phyloP scores from a whole-genome alignment of 148 eudicot genomes.

The Rhododendron mucronatum region DNA sequence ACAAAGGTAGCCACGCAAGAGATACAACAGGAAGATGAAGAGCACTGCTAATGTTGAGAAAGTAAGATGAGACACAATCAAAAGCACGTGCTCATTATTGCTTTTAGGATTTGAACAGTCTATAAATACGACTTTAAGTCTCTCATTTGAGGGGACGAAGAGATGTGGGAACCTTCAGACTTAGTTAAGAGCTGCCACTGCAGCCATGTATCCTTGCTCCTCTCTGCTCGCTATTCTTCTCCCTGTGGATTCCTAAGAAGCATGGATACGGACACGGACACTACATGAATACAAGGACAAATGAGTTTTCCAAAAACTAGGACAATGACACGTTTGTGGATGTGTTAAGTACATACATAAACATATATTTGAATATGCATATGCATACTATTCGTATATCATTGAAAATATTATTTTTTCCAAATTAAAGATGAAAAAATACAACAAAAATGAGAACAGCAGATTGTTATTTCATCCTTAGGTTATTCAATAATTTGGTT shows the following conservation, averaged over 20 bases:
- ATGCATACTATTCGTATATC: neutral
- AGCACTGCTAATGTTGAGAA: neutral
- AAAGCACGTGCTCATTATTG: neutral
- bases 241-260: neutral
- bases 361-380: too few relatives aligned
- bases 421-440: neutral
- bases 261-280: neutral
- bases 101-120: neutral
- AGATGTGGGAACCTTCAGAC: neutral
- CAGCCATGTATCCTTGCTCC: neutral
- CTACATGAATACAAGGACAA: neutral
- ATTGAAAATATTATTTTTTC: neutral
- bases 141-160: neutral
- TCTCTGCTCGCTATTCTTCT: neutral
- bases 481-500: neutral
- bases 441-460: neutral
- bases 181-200: neutral
- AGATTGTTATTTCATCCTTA: neutral
- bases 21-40: neutral
- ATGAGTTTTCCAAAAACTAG: neutral
- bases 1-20: slow-evolving; percentile 6
- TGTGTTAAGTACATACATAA: neutral
- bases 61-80: neutral
- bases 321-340: neutral
- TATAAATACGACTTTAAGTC: neutral